phyloP scores from a whole-genome alignment of 805 yeast genomes.

The Soucietia sequanensis region DNA sequence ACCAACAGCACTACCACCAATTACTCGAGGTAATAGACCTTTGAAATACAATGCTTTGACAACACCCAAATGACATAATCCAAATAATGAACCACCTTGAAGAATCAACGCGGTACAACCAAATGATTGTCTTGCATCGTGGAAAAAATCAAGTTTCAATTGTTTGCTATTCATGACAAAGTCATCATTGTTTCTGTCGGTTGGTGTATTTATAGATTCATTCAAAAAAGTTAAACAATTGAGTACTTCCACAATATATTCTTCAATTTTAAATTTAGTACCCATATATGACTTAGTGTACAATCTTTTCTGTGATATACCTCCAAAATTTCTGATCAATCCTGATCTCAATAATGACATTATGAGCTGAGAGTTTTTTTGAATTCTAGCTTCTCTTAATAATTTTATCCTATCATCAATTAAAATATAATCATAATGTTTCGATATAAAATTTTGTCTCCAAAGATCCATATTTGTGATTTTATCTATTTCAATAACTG shows the following conservation, averaged over 20 bases:
- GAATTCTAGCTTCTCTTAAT: constrained; percentile 58
- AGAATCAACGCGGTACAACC: constrained; percentile 89
- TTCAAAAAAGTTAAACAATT: constrained; percentile 62
- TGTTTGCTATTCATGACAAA: constrained; percentile 50
- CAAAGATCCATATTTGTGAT: constrained; percentile 47
- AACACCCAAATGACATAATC: constrained; percentile 91
- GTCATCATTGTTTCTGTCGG: constrained; percentile 25
- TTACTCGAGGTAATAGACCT: constrained; percentile 76
- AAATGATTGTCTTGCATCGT: constrained; percentile 79
- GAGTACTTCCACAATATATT: constrained; percentile 75
- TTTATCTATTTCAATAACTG: constrained; percentile 50
- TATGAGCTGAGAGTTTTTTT: constrained; percentile 55
- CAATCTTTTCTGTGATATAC: constrained; percentile 74
- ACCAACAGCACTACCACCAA: constrained; percentile 92
- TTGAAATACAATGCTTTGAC: constrained; percentile 77
- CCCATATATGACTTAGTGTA: constrained; percentile 85
- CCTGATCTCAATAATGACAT: constrained; percentile 78
- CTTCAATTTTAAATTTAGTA: constrained; percentile 85
- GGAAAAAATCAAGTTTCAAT: constrained; percentile 71
- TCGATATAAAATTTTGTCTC: constrained; percentile 82
- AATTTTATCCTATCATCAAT: constrained; percentile 71
- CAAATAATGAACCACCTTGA: constrained; percentile 95
- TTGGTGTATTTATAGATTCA: constrained; percentile 33
- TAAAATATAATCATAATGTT: constrained; percentile 78
- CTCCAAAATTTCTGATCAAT: constrained; percentile 85